Evolutionary conservation across 2,329 filamentous ascomycete species (phyloP), one percentile per base, ranked within the genome.

Genomic region (Cryphonectria carpinicola): DNA sequence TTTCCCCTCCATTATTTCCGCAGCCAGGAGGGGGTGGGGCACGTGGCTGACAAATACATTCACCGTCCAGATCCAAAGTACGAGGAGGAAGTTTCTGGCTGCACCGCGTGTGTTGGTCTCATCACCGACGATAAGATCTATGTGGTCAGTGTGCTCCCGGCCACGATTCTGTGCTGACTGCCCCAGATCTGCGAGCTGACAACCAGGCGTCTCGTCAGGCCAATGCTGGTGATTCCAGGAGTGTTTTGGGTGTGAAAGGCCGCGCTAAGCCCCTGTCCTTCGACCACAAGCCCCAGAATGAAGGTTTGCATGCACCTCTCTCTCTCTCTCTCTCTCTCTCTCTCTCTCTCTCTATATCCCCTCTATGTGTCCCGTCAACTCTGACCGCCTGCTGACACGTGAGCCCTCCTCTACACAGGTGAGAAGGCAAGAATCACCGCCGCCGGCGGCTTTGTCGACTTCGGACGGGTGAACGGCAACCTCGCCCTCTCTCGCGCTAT

Each of bases 261-360:
- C 90, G 96, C 77, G 96, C 96, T 76, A 99, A 98, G 85, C 96
- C 96, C 67, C 87, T 99, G 72, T 99, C 96, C n/a, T 97, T 97
- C 80, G 96, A 99, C 81, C 96, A 99, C 87, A 99, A 99, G 84
- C 96, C 96, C 58, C 95, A 98, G 81, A 98, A 98, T 76, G 96
- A 99, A 88, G 93, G 94, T 97, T 80, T 70, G 85, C 70, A 64
- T 35, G 71, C 49, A 25, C 28, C 43, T 52, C 22, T 22, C 17
- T 14, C 3, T 4, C 32, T 4, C 32, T 4, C 32, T 4, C 32
- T 32, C 32, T 32, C 43, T 6, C 14, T 46, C 43, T 4, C 32
- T 4, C 32, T 4, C 32, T 4, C 32, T 32, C 32, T 32, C 43
- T 6, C 14, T 46, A 17, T 22, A 17, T 22, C 17, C 19, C 43